Evolutionary conservation across 1,284 basidiomycete genomes (phyloP), one percentile per base, ranked within the genome.

Genomic region (Marasmius tenuissimus): DNA sequence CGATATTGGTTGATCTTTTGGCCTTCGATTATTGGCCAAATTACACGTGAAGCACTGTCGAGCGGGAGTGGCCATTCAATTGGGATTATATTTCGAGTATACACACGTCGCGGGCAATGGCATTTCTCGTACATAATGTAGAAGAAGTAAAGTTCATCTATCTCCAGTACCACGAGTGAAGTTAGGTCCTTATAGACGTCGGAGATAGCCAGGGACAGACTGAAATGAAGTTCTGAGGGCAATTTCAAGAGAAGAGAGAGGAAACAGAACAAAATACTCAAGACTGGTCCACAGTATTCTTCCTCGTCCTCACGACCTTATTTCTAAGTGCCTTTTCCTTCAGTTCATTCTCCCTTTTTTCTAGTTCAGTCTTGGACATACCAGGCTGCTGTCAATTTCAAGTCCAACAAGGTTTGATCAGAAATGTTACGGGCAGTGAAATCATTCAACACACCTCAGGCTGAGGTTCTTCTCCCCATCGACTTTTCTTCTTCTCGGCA

Each of bases 281-380:
- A 16, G n/a, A 18, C 38, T n/a, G 38, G 11, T 54, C 52, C 16
- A 35, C 52, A 16, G 27, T 73, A 27, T 66, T 68, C 71, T 88
- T 91, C 66, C 89, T 78, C 38, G 86, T 87, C 67, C 88, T 80
- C 66, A 92, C 84, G 59, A 92, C 90, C 70, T 92, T 92, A 69
- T 92, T 91, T 67, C 90, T 81, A 69, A 92, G 72, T n/a, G 90
- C 90, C 70, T 78, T 83, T 68, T 92, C 90, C 70, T 91, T 92
- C 54, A 92, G 71, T 69, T 92, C 90, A 67, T 83, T 91, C 68
- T 92, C 89, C 61, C 86, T 74, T 68, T 76, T 82, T 66, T 85
- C 84, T 37, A 91, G 74, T 59, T 86, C 87, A 22, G 66, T 66
- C 59, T 63, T 33, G 9, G 52, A 54, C 34, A n/a, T 34, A 54